Evolutionary conservation across 768 basidiomycete species (phyloP).

Genomic region (Collybia sp.): DNA sequence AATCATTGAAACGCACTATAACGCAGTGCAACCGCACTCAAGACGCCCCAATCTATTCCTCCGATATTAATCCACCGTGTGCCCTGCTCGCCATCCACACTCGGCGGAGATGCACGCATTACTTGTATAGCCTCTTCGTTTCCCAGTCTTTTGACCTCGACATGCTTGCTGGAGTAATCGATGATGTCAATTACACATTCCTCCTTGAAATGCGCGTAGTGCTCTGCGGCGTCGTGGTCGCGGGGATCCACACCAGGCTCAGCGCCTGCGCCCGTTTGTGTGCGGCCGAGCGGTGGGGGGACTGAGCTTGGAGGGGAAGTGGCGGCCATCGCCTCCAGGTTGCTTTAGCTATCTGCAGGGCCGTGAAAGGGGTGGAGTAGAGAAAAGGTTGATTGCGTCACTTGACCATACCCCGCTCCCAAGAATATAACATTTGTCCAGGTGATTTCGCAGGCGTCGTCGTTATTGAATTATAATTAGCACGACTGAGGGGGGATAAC

Average conservation of each 20-base stretch:
- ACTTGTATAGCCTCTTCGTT: constrained; percentile 47
- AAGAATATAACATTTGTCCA: no score
- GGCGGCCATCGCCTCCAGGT: no score
- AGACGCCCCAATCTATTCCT: constrained; percentile 59
- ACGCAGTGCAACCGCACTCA: constrained; percentile 52
- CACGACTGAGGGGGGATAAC: no score
- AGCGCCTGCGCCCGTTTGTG: constrained; percentile 36
- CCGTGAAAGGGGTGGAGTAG: neutral
- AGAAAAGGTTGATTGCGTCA: no score
- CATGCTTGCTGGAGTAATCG: constrained; percentile 51
- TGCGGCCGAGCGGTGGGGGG: no score
- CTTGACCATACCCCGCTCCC: no score
- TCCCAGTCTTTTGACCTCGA: constrained; percentile 37
- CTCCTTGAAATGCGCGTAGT: constrained; percentile 49
- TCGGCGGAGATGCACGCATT: constrained; percentile 27
- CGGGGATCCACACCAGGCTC: constrained; percentile 65
- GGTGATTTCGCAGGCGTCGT: no score
- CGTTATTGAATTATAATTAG: no score
- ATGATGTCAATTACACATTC: constrained; percentile 55
- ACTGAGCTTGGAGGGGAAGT: no score
- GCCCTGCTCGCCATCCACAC: constrained; percentile 8
- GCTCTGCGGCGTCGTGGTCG: constrained; percentile 36
- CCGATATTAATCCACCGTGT: constrained; percentile 66
- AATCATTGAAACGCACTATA: constrained; percentile 37
- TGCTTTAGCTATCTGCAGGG: neutral